Percentiles rank a stretch among this genome's conserved stretches.
Evolutionary conservation across 139 green algal genomes (phyloP).

Genomic region (Gonium pectorale): DNA sequence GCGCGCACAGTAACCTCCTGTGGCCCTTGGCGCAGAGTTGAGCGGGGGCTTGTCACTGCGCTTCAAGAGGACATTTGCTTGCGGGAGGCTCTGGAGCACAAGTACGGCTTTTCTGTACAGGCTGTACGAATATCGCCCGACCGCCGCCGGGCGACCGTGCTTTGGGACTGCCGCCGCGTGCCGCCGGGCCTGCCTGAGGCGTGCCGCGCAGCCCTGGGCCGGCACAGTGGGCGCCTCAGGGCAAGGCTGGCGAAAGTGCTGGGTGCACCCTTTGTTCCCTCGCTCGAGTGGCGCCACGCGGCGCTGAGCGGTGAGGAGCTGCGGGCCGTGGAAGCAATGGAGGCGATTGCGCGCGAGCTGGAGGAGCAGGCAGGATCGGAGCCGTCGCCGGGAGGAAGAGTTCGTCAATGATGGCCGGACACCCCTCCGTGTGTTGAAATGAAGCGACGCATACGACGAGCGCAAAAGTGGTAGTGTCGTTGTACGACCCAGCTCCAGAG

Average conservation of each 20-base stretch:
- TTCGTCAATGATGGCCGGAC: no score
- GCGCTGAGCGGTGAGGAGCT: not conserved
- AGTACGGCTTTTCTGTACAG: conserved; percentile 9
- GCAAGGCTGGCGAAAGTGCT: not conserved
- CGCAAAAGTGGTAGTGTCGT: no score
- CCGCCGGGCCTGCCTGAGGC: not conserved
- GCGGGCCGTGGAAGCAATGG: not conserved
- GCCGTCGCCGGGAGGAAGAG: no score
- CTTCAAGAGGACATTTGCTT: not conserved
- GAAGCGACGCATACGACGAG: no score
- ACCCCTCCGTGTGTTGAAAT: no score
- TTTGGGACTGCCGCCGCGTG: conserved; percentile 11
- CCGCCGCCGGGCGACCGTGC: not conserved
- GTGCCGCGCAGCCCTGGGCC: not conserved
- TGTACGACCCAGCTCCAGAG: no score
- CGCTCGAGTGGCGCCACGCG: conserved; percentile 11
- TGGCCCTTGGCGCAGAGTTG: not conserved
- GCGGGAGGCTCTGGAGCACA: not conserved
- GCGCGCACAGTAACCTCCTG: no score
- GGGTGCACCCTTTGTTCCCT: not conserved
- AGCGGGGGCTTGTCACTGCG: not conserved
- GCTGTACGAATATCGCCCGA: conserved; percentile 3
- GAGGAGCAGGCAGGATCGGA: no score
- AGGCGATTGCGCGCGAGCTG: not conserved
- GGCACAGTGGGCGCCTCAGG: not conserved